Evolutionary conservation across 805 yeast genomes (phyloP).

Genomic region (Pichia exigua): DNA sequence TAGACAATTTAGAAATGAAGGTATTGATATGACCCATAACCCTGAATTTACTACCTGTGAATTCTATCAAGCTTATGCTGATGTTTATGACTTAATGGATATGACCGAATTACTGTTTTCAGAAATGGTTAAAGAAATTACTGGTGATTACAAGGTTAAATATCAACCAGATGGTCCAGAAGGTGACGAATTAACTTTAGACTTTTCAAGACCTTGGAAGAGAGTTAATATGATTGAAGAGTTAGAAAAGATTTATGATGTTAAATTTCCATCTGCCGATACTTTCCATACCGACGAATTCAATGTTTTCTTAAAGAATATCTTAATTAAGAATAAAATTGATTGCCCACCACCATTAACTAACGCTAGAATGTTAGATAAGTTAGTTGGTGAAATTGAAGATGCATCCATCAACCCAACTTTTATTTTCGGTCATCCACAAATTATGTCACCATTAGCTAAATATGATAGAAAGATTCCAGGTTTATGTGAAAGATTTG

Average conservation of each 20-base stretch:
- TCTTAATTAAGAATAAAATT: slow-evolving; percentile 70
- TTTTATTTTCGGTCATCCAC: slow-evolving; percentile 97
- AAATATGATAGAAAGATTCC: slow-evolving; percentile 88
- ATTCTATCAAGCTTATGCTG: slow-evolving; percentile 96
- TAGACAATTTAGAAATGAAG: slow-evolving; percentile 97
- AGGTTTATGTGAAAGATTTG: slow-evolving; percentile 96
- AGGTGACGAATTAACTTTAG: slow-evolving; percentile 68
- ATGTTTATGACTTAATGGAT: slow-evolving; percentile 91
- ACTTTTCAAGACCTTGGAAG: slow-evolving; percentile 97
- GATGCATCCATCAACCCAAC: slow-evolving; percentile 95
- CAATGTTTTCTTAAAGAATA: slow-evolving; percentile 76
- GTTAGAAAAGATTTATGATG: slow-evolving; percentile 77
- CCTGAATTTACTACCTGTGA: slow-evolving; percentile 99
- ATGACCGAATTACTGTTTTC: slow-evolving; percentile 89
- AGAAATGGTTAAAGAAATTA: slow-evolving; percentile 94
- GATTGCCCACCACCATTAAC: slow-evolving; percentile 89
- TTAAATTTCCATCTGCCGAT: slow-evolving; percentile 93
- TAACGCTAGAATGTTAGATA: slow-evolving; percentile 98
- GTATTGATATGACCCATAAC: slow-evolving; percentile 97
- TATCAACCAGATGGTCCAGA: slow-evolving; percentile 95
- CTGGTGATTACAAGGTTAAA: slow-evolving; percentile 76
- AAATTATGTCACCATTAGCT: slow-evolving; percentile 99
- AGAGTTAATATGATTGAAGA: slow-evolving; percentile 96
- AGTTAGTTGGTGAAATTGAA: slow-evolving; percentile 94
- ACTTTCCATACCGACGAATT: slow-evolving; percentile 91